Evolutionary conservation across 164 flowering plant genomes (phyloP).

Genomic region (Macadamia tetraphylla): DNA sequence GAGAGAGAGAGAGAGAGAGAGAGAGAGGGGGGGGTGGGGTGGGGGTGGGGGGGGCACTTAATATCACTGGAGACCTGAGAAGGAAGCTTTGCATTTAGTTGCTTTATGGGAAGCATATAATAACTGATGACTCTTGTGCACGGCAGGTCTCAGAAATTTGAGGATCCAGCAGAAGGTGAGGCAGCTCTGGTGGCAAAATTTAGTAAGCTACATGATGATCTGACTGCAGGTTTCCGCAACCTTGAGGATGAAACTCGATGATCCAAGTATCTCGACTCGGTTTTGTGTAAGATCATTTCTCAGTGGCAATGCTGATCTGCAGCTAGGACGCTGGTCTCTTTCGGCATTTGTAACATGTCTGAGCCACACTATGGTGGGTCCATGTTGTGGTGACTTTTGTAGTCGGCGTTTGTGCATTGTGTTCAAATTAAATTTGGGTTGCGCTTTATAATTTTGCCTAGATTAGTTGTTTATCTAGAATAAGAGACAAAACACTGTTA

Average conservation of each 20-base stretch:
- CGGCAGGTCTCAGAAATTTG: slow-evolving; percentile 93
- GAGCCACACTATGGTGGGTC: too few relatives aligned
- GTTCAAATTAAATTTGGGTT: too few relatives aligned
- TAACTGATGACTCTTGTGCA: background rate
- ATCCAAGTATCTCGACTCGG: background rate
- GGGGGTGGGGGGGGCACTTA: too few relatives aligned
- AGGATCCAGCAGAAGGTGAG: slow-evolving; percentile 99
- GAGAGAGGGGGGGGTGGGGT: too few relatives aligned
- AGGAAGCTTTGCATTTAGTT: background rate
- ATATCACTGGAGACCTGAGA: too few relatives aligned
- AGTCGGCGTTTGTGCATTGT: too few relatives aligned
- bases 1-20: background rate
- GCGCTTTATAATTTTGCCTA: too few relatives aligned
- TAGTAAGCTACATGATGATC: slow-evolving; percentile 78
- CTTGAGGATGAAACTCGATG: slow-evolving; percentile 94
- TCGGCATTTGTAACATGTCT: too few relatives aligned
- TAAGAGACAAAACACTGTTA: too few relatives aligned
- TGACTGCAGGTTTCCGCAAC: slow-evolving; percentile 90
- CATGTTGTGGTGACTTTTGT: too few relatives aligned
- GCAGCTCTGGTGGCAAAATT: slow-evolving; percentile 71
- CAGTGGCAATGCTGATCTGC: background rate
- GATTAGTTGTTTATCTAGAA: too few relatives aligned
- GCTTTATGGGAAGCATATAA: background rate
- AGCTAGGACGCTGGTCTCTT: background rate
- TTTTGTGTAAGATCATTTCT: background rate